Conservation (phyloP, 2,329 filamentous ascomycete genomes). For the Pseudogymnoascus pannorum region DNA sequence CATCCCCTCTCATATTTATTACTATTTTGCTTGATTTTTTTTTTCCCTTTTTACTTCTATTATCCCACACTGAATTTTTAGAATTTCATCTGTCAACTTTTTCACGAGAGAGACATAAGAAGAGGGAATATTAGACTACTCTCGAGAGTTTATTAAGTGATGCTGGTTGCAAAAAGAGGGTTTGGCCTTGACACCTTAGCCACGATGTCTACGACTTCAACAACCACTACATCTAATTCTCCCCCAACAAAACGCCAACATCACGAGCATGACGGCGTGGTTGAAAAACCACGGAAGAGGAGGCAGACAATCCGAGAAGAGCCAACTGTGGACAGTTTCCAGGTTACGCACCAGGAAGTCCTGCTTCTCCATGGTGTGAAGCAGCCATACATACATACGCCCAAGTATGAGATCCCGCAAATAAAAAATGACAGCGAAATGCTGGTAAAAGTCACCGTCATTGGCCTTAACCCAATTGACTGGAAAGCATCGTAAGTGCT, state of each 20-base stretch:
- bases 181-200: not conserved
- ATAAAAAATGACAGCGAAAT: conserved; percentile 50
- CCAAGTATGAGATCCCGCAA: conserved; percentile 39
- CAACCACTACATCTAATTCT: not conserved
- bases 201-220: not conserved
- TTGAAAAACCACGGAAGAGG: not conserved
- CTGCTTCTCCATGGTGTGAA: conserved; percentile 43
- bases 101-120: not conserved
- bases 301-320: not conserved
- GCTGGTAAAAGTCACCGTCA: conserved; percentile 48
- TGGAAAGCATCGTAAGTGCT: conserved; percentile 67
- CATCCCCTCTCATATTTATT: not conserved
- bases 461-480: conserved; percentile 71
- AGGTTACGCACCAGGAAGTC: conserved; percentile 34
- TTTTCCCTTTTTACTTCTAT: not conserved
- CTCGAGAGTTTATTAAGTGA: not conserved
- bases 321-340: not conserved
- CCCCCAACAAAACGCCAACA: not conserved
- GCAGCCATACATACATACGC: conserved; percentile 41
- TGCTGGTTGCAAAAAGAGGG: not conserved
- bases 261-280: not conserved
- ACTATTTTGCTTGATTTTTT: not conserved
- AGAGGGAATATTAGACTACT: no score
- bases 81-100: not conserved
- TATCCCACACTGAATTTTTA: not conserved